Evolutionary conservation across 495 filamentous ascomycete species (phyloP), one percentile per base, ranked within the genome.

Genomic region (Podospora comata): DNA sequence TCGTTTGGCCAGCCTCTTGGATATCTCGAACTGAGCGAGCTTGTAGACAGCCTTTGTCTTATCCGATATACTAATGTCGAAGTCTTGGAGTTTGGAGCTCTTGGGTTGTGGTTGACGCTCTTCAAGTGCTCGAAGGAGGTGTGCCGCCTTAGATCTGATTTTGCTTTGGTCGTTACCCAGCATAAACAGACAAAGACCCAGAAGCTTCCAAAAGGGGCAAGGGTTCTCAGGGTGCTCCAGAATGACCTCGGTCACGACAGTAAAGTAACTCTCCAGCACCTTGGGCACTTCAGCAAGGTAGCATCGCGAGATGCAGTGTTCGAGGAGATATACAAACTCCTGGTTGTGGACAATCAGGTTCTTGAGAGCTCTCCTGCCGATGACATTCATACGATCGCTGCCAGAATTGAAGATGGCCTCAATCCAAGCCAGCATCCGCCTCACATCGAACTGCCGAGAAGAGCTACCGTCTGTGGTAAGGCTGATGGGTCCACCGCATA

Each of bases 31-130:
- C 71, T 98, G 96, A 4, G 95, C 95, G 19, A 94, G 85, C 78
- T 97, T 98, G 78, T 97, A 98, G 2, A 99, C 94, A 1, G 95
- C 95, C 67, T 94, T 97, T 0, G 95, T 99, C 79, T 97, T 97
- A 79, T 99, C 96, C 1, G 95, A 94, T 58, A 99, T 94, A 76
- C 94, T 97, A 72, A 99, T 97, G 72, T 99, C 96, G 62, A 97
- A 96, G 76, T 98, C 96, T 74, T 97, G 93, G 39, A 98, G 87
- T 72, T 94, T 92, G 5, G 94, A 97, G 72, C 84, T 93, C 71
- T 90, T 91, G 0, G 72, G 72, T 32, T 76, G 79, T 73, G 90
- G 88, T 70, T 92, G 90, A 18, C 92, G 87, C 66, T 94, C 91
- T 74, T 98, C 96, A 1, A 97, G 82, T 5, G 87, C 88, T 32